Base-by-base conservation (phyloP, 2,329 filamentous ascomycete genomes). In the Lecanicillium sp. region DNA sequence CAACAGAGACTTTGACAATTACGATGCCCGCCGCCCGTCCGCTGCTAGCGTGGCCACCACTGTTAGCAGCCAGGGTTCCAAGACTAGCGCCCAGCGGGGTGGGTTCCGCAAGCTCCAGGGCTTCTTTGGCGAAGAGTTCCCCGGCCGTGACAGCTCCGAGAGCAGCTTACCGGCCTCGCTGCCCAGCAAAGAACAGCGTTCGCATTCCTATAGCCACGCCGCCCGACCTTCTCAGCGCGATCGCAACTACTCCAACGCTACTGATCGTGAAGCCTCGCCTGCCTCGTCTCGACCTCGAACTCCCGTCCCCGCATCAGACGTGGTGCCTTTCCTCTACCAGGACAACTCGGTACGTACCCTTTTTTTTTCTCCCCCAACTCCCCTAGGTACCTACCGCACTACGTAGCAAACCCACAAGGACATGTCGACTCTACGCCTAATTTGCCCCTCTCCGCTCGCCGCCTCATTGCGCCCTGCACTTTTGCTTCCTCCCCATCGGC, bases 321-420 rank as follows among this genome's bases (percentile, higher is more conserved):
- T 98, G 42, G 92, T 94, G 29, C 92, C 92, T n/a, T 98, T 95
- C 73, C 73, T 94, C 45, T 96, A 92, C 57, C 92, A 96, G 62
- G 86, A 92, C 43, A 64, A 63, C 42, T 57, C 45, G 20, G 47
- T 49, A 85, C 66, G 82, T 85, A 60, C 72, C 45, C 40, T 42
- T 20, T 29, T 29, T 31, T 29, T 18, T n/a, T 3, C 13, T 18
- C n/a, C n/a, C n/a, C n/a, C n/a, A n/a, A n/a, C n/a, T n/a, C n/a
- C n/a, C n/a, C n/a, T n/a, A n/a, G n/a, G n/a, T n/a, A n/a, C n/a
- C n/a, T n/a, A n/a, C n/a, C n/a, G n/a, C n/a, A n/a, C n/a, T n/a
- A n/a, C n/a, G n/a, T n/a, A n/a, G n/a, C n/a, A n/a, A n/a, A n/a
- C n/a, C n/a, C n/a, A n/a, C n/a, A 11, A 11, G 22, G 22, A 25